Base-by-base conservation (phyloP, 2,329 filamentous ascomycete genomes). In the Colletotrichum higginsianum region DNA sequence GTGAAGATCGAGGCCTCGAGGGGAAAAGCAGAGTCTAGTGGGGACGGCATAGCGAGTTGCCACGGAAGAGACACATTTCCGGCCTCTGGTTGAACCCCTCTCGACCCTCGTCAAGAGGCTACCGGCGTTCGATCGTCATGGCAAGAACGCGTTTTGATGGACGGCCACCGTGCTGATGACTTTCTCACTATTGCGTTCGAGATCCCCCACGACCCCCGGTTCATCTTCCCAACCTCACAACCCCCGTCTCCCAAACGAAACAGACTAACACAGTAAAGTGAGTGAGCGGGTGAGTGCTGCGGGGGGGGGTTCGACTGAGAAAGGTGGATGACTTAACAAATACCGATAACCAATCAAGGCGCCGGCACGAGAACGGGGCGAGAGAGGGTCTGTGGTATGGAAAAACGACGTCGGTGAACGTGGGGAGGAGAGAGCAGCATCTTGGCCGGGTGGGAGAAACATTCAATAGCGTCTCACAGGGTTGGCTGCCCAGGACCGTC, bases 391-490 rank as follows among this genome's bases (percentile, higher is more conserved):
- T 12, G 18, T 40, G 56, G 30, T 30, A 61, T n/a, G 23, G 6
- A n/a, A 26, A 38, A 44, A 26, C 42, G 23, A 50, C 57, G 21
- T 46, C 35, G 38, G 18, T 35, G 15, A 40, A 50, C 57, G 57
- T 71, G 50, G 63, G 64, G 57, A 26, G 26, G 26, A 4, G 50
- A 52, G 9, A 16, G 26, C 26, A 26, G 13, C 13, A 26, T 55
- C 35, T 18, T 9, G 30, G 42, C 21, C 30, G 16, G 26, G 18
- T n/a, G 58, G 58, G 26, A 47, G 13, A 67, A 56, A 21, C 21
- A 23, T 47, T 60, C 67, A 66, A 70, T 56, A 58, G 66, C 46
- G 62, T 70, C 53, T 53, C 30, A n/a, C 11, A 21, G 62, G 18
- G 44, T 35, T 18, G 15, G 26, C 4, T 26, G 26, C 61, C 63